Base-by-base conservation (phyloP, 106 monocot genomes). In the Phalaenopsis aphrodite region DNA sequence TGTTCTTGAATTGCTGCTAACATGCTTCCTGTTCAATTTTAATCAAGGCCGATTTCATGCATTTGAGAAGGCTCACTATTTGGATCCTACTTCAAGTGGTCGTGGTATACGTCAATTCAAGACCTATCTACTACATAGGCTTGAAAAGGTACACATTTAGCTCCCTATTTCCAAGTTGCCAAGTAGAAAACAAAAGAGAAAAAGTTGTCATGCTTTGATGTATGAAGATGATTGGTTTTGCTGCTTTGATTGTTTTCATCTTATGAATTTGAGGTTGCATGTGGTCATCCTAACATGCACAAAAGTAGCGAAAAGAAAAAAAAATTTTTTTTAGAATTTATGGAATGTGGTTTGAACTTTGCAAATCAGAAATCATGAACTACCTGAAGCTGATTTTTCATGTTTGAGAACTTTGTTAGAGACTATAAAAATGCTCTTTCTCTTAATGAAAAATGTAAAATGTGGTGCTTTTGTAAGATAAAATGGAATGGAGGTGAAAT, bases 31-130 rank as follows among this genome's bases (percentile, higher is more conserved):
- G 14, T 30, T 76, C 24, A 30, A 8, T 18, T 49, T 7, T 76
- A 76, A 56, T 78, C 77, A 30, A 97, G 97, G 97, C 55, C 94
- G 97, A 48, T 92, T 97, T 87, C 84, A 92, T 88, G 97, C 97
- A 84, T 97, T 92, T 73, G 97, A 97, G 90, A 92, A 82, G 75
- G 89, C 86, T 78, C 93, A 97, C 72, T 87, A 75, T 42, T 72
- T 94, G 80, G 97, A 97, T 85, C 87, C 90, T 36, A 87, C 68
- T 48, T 97, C 97, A 84, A 89, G 81, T 83, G 94, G 94, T 21
- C 90, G 97, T 74, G 97, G 97, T 75, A 94, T 97, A 81, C 94
- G 92, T 17, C 97, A 97, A 67, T 97, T 97, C 78, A 97, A 97
- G 81, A 97, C 97, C 24, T 94, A 92, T 86, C 94, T 97, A 42